Conservation (phyloP, 2,329 filamentous ascomycete species). For the Clarireedia homoeocarpa region DNA sequence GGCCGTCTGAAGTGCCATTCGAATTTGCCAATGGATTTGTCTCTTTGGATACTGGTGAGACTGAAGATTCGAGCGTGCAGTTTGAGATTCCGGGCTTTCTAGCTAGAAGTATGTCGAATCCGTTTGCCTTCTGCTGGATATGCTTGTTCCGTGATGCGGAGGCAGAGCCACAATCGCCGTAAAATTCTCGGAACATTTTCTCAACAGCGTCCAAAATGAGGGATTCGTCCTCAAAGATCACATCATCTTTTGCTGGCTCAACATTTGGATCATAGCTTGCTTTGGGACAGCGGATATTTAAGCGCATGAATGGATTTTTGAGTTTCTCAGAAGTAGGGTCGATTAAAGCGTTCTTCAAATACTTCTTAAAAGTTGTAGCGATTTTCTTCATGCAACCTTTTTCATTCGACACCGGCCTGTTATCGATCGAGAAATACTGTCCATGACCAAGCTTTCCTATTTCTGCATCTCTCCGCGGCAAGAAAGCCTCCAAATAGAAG, state of each 20-base stretch:
- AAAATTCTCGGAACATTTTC: constrained; percentile 22
- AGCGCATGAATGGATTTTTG: constrained; percentile 51
- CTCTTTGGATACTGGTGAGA: neutral
- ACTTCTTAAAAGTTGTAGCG: constrained; percentile 42
- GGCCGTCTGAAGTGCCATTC: no score
- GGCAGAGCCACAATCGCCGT: constrained; percentile 14
- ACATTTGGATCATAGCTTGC: constrained; percentile 65
- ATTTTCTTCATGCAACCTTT: constrained; percentile 55
- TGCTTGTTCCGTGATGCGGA: neutral
- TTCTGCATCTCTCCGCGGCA: constrained; percentile 46
- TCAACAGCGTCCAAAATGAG: constrained; percentile 32
- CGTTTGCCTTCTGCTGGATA: constrained; percentile 5
- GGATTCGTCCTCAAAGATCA: constrained; percentile 55
- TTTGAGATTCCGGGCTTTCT: constrained; percentile 9
- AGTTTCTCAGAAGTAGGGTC: constrained; percentile 22
- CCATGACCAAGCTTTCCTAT: constrained; percentile 38
- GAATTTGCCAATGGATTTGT: no score
- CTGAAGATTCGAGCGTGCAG: neutral
- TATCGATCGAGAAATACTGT: constrained; percentile 60
- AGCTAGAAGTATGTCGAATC: constrained; percentile 23
- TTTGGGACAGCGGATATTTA: constrained; percentile 54
- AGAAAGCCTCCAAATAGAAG: constrained; percentile 47
- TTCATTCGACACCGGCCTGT: constrained; percentile 50
- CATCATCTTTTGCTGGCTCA: constrained; percentile 63
- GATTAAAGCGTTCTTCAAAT: constrained; percentile 33